These are phyloP conservation scores for Poterioochromonas sp. DNA, from an alignment of 352 stramenopile genomes.

Conservation along the genomic window DNA sequence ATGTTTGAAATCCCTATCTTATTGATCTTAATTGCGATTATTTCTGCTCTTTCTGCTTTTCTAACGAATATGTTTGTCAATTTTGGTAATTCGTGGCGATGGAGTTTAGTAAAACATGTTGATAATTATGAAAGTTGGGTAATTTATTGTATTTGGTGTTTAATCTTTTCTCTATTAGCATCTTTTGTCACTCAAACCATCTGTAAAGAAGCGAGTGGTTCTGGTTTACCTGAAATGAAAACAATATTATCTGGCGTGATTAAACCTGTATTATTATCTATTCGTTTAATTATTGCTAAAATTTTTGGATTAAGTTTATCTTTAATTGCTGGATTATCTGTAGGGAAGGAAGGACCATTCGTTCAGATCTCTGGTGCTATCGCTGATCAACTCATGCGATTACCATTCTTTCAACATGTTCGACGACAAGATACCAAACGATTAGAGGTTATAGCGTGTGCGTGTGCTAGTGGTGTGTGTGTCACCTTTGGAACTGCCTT, in stretches of 20 bases:
- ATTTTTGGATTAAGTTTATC: slow-evolving; percentile 68
- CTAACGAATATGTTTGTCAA: not conserved
- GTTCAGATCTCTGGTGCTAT: slow-evolving; percentile 87
- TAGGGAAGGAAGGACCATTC: slow-evolving; percentile 83
- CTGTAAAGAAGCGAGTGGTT: slow-evolving; percentile 30
- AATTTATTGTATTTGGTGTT: not conserved
- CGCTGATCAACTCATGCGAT: slow-evolving; percentile 73
- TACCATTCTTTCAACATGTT: slow-evolving; percentile 54
- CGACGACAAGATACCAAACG: slow-evolving; percentile 52
- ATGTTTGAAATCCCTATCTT: slow-evolving; percentile 24
- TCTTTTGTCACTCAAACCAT: slow-evolving; percentile 34
- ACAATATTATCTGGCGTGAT: slow-evolving; percentile 36
- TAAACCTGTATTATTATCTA: slow-evolving; percentile 39
- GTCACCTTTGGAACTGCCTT: slow-evolving; percentile 83
- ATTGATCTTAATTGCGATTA: slow-evolving; percentile 21
- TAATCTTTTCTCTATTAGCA: not conserved
- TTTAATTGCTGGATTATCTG: slow-evolving; percentile 67
- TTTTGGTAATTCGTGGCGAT: slow-evolving; percentile 13
- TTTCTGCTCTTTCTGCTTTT: slow-evolving; percentile 25
- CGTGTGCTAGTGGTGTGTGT: slow-evolving; percentile 78
- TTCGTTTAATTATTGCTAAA: slow-evolving; percentile 53
- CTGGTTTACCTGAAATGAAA: slow-evolving; percentile 38
- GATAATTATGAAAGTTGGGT: not conserved
- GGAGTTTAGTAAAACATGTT: not conserved
- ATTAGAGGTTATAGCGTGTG: slow-evolving; percentile 73